A percentile compares a stretch with the other conserved stretches of the same genome.
phyloP scores from a whole-genome alignment of 371 early-diverging fungal species.

The Umbelopsis sp. region DNA sequence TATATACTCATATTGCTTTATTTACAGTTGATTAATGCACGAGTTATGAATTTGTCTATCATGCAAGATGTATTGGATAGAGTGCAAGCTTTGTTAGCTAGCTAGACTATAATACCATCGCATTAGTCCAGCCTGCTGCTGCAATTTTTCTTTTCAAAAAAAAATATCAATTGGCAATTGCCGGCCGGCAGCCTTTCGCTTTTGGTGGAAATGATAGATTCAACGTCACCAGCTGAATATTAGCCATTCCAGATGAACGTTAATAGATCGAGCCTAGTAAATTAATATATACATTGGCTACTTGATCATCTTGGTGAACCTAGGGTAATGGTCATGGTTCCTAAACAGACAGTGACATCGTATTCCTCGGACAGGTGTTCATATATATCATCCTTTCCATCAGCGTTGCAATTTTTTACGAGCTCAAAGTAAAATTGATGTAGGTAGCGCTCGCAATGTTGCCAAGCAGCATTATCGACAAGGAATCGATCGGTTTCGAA shows the following conservation, averaged over 20 bases:
- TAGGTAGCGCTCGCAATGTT: not conserved
- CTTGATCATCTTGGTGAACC: not conserved
- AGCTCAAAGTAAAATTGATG: not conserved
- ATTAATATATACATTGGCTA: too few species aligned
- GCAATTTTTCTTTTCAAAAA: too few species aligned
- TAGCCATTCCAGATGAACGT: too few species aligned
- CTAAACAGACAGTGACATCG: not conserved
- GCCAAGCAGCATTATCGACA: not conserved
- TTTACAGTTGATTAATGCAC: not conserved
- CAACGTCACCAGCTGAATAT: too few species aligned
- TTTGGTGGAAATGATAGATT: too few species aligned
- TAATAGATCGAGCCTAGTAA: too few species aligned
- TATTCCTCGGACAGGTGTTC: not conserved
- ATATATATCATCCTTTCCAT: not conserved
- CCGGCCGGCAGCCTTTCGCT: too few species aligned
- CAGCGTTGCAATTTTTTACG: not conserved
- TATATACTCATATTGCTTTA: too few species aligned
- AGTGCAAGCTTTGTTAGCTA: not conserved
- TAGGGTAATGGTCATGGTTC: not conserved
- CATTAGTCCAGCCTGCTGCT: too few species aligned
- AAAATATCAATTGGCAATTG: too few species aligned
- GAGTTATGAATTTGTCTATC: not conserved
- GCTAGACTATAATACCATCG: not conserved
- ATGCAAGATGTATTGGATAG: slow-evolving; percentile 7
- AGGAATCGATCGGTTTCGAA: slow-evolving; percentile 6